Base-by-base conservation (phyloP, 202 grass and related monocot genomes). In the Elaeis oleifera region DNA sequence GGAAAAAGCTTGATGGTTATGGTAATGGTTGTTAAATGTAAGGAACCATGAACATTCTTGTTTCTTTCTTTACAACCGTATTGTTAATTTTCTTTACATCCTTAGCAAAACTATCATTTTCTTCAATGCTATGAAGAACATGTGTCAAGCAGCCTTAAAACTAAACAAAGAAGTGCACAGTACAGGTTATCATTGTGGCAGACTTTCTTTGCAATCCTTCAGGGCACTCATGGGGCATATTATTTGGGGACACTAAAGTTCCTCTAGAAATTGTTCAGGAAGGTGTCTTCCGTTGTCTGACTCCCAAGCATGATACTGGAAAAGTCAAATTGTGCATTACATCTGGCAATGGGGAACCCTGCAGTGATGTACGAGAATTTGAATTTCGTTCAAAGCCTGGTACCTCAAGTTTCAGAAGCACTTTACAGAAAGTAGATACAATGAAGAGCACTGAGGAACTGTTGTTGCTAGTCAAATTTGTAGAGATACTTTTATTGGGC, bases 121-220 rank as follows among this genome's bases (percentile, higher is more conserved):
- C 5, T 36, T 6, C 3, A 44, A 44, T 14, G 36, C 8, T 44
- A 44, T 13, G 36, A 13, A 44, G 36, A 44, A 44, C 36, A 13
- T 44, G 36, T 44, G 36, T 44, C 36, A 6, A 13, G 36, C 36
- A 44, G 36, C 1, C 8, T 2, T 44, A 44, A 13, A 48, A 72
- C 50, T 63, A 52, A 39, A 72, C 68, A 76, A 65, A 16, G 20
- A 72, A 78, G 36, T 2, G 9, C 36, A 44, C 36, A 44, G 36
- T 80, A 63, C 85, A 99, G 94, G 94, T 99, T 78, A 67, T 99
- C 24, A 78, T 99, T 84, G 59, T 53, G 53, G 94, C 85, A 70
- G 72, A 89, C 50, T 99, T 99, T 73, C 55, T 74, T 59, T 81
- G 51, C 51, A 79, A 85, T 23, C 65, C 79, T 54, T 67, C 56